Percentiles rank a stretch among this genome's conserved stretches.
Evolutionary conservation across 345 rosid genomes (phyloP).

Genomic region (Eucalyptus curtisii): DNA sequence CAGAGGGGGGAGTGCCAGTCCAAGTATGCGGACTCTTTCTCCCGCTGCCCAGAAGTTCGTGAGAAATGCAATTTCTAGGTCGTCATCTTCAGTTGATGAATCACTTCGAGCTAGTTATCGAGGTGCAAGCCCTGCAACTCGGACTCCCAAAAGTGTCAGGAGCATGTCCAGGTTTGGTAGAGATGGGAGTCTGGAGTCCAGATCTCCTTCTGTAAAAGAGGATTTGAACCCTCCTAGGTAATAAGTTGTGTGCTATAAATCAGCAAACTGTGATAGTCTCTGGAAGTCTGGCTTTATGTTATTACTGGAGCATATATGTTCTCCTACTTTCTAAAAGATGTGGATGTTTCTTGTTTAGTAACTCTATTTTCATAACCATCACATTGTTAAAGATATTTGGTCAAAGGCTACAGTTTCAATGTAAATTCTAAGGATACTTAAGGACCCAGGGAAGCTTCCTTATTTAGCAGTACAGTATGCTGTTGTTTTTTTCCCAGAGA

Average conservation of each 20-base stretch:
- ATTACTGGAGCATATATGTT: not conserved
- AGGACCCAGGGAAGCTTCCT: not conserved
- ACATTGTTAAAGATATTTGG: not conserved
- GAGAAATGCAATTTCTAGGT: constrained; percentile 73
- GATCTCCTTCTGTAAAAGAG: constrained; percentile 60
- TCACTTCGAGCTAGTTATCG: constrained; percentile 90
- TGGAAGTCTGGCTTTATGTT: not conserved
- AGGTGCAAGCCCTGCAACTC: constrained; percentile 61
- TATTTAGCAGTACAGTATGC: not conserved
- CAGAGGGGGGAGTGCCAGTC: constrained; percentile 96
- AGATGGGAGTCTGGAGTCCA: constrained; percentile 45
- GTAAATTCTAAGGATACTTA: not conserved
- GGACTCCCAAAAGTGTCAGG: constrained; percentile 68
- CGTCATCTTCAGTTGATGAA: constrained; percentile 82
- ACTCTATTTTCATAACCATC: not conserved
- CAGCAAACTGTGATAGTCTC: not conserved
- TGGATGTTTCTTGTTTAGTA: not conserved
- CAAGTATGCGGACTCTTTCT: constrained; percentile 62
- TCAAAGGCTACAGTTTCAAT: not conserved
- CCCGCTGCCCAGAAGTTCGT: constrained; percentile 97
- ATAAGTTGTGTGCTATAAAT: not conserved
- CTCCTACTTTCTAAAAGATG: not conserved
- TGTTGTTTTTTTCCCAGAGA: not conserved
- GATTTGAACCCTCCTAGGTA: constrained; percentile 41
- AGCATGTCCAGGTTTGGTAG: constrained; percentile 76